phyloP scores from a whole-genome alignment of 2,329 filamentous ascomycete genomes.

The Colletotrichum tropicicola region DNA sequence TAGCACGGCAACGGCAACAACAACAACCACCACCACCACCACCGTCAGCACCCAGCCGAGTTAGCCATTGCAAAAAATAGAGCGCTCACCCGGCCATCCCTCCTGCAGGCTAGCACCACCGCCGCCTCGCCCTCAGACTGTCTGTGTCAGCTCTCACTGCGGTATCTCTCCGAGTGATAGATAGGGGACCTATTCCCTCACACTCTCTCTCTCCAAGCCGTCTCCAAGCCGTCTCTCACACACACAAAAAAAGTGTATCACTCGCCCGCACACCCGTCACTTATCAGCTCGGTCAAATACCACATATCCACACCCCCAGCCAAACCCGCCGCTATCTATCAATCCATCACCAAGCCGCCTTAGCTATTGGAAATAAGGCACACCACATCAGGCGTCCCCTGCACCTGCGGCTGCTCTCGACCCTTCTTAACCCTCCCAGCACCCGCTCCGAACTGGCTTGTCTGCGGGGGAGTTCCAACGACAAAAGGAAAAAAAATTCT shows the following conservation, averaged over 20 bases:
- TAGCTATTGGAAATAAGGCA: constrained; percentile 25
- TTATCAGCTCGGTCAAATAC: constrained; percentile 34
- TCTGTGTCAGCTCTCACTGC: constrained; percentile 6
- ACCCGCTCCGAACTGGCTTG: constrained; percentile 23
- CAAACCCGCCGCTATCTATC: constrained; percentile 30
- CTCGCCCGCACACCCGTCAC: constrained; percentile 9
- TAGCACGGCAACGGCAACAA: no score
- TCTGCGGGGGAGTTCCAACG: constrained; percentile 16
- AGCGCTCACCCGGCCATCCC: constrained; percentile 14
- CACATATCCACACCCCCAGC: constrained; percentile 17
- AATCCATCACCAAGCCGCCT: constrained; percentile 29
- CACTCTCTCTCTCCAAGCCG: no score
- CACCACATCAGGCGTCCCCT: constrained; percentile 30
- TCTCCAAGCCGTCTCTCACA: no score
- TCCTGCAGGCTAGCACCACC: constrained; percentile 7
- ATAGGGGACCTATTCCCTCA: no score
- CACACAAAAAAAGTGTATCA: not conserved
- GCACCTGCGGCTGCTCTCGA: constrained; percentile 22
- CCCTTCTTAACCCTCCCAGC: constrained; percentile 30
- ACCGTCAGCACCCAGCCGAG: constrained; percentile 17
- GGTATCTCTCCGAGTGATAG: no score
- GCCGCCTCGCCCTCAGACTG: not conserved
- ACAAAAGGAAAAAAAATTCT: constrained; percentile 20
- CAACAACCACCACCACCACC: not conserved
- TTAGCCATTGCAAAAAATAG: constrained; percentile 16